A percentile compares a stretch with the other conserved stretches of the same genome.
Conservation (phyloP, 225 moss, liverwort and hornwort species). For the Polytrichum formosum region DNA sequence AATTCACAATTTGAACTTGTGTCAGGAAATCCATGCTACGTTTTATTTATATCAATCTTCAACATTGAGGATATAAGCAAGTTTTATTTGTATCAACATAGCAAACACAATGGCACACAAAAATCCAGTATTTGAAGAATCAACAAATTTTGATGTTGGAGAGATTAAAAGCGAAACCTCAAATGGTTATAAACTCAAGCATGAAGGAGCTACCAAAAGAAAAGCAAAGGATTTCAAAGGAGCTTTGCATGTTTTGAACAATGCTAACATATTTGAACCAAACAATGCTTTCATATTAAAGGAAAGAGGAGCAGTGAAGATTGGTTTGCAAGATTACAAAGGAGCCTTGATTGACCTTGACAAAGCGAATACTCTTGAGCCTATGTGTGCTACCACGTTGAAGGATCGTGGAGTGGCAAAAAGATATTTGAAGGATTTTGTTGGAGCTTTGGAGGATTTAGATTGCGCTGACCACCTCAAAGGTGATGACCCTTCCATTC, state of each 20-base stretch:
- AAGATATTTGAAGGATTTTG: background rate
- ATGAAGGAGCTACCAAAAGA: background rate
- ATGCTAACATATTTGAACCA: background rate
- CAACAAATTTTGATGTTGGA: no score
- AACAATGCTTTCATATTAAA: background rate
- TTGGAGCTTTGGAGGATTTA: constrained; percentile 4
- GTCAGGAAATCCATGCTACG: no score
- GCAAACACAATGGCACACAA: no score
- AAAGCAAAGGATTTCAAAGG: background rate
- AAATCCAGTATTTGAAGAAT: no score
- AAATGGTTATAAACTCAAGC: no score
- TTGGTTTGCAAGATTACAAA: background rate
- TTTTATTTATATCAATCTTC: no score
- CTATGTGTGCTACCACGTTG: background rate
- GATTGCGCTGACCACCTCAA: background rate
- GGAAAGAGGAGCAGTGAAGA: background rate
- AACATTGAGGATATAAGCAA: no score
- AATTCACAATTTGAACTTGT: no score
- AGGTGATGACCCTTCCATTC: background rate
- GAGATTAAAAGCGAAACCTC: no score
- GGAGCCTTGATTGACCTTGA: constrained; percentile 1
- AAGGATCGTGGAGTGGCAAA: background rate
- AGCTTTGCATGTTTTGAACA: background rate
- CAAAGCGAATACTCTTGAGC: constrained; percentile 1
- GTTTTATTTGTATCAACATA: no score